Conservation (phyloP, 805 yeast genomes). For the Yamadazyma olivae region DNA sequence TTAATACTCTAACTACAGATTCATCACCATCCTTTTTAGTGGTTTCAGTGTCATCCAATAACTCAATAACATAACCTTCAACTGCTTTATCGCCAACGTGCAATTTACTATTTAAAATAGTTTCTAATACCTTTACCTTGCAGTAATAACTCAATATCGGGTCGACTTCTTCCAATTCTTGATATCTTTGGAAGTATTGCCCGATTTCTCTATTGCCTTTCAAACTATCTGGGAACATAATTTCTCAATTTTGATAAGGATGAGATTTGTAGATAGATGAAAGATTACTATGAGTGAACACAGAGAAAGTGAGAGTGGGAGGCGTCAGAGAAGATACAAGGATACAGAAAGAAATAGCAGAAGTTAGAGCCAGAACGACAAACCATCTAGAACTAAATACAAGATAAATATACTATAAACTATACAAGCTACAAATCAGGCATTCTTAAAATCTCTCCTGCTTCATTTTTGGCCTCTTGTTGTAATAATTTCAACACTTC, state of each 20-base stretch:
- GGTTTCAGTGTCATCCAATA: slow-evolving; percentile 71
- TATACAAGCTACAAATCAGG: slow-evolving; percentile 42
- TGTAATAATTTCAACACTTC: slow-evolving; percentile 63
- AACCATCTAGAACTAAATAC: neutral
- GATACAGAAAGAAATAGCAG: too few relatives aligned
- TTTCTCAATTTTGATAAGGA: neutral
- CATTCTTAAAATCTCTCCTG: slow-evolving; percentile 78
- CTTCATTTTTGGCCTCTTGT: slow-evolving; percentile 69
- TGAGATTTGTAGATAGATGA: neutral
- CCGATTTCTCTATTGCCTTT: slow-evolving; percentile 32
- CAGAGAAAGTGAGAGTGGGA: too few relatives aligned
- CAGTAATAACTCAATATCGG: slow-evolving; percentile 76
- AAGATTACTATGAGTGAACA: too few relatives aligned
- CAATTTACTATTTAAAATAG: slow-evolving; percentile 56
- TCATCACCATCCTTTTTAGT: slow-evolving; percentile 43
- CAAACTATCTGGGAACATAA: slow-evolving; percentile 23
- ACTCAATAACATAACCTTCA: slow-evolving; percentile 54
- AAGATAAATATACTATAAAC: too few relatives aligned
- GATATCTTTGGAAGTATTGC: slow-evolving; percentile 51
- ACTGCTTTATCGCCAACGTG: slow-evolving; percentile 56
- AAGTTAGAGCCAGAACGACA: neutral
- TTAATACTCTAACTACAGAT: slow-evolving; percentile 46
- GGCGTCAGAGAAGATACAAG: too few relatives aligned
- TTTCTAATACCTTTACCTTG: slow-evolving; percentile 65
- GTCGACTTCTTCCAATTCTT: slow-evolving; percentile 54